Percentiles rank a stretch among this genome's conserved stretches.
These are phyloP conservation scores for Umbelopsis sp. DNA, from an alignment of 192 early-diverging fungal species.

Conservation along the genomic window DNA sequence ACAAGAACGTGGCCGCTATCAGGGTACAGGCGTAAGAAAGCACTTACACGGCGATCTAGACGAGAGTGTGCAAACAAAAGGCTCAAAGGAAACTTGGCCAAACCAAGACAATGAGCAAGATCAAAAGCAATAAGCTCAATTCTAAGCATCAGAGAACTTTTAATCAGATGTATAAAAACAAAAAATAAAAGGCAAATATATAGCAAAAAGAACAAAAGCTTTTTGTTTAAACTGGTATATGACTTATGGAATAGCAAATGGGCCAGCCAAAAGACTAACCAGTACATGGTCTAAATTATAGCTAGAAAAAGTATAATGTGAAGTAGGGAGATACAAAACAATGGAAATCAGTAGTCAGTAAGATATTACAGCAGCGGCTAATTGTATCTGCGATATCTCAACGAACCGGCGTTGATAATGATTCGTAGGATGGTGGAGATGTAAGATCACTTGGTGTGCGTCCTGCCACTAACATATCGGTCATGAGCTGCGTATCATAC, in stretches of 20 bases:
- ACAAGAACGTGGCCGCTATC: background rate
- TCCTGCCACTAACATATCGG: background rate
- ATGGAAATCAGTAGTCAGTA: background rate
- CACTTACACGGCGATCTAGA: background rate
- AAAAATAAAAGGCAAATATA: no score
- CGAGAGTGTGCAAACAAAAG: background rate
- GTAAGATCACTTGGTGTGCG: background rate
- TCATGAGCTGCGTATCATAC: conserved; percentile 4
- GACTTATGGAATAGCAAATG: no score
- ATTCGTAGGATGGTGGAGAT: conserved; percentile 5
- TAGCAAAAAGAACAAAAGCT: no score
- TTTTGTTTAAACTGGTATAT: no score
- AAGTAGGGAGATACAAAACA: background rate
- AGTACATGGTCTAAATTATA: no score
- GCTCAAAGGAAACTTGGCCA: background rate
- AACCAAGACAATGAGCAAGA: background rate
- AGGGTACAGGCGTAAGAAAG: conserved; percentile 1
- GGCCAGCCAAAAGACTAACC: no score
- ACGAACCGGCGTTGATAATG: conserved; percentile 17
- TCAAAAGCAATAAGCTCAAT: no score
- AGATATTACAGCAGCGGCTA: no score
- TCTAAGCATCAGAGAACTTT: background rate
- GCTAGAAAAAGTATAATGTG: no score
- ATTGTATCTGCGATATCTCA: background rate
- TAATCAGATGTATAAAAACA: no score